phyloP scores from a whole-genome alignment of 2,329 filamentous ascomycete genomes.

The Botryosphaeria dothidea region DNA sequence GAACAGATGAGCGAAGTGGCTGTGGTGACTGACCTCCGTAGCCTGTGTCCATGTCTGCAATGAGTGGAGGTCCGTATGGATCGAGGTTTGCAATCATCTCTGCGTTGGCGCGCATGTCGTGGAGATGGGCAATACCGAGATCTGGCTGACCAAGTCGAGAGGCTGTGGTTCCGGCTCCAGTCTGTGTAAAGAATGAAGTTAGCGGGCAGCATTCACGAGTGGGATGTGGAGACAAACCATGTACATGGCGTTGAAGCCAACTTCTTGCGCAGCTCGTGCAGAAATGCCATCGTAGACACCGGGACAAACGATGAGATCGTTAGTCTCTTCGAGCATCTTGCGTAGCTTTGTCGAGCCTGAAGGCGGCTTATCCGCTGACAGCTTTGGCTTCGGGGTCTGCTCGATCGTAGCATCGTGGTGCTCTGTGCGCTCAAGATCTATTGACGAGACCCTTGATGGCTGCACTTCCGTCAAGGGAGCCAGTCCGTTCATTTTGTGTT shows the following conservation, averaged over 20 bases:
- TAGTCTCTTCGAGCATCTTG: constrained; percentile 32
- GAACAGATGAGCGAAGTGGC: constrained; percentile 54
- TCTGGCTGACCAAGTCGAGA: constrained; percentile 64
- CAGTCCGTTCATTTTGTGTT: not conserved
- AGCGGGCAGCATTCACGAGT: not conserved
- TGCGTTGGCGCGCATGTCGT: constrained; percentile 64
- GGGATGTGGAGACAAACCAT: constrained; percentile 55
- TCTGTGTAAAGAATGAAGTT: constrained; percentile 46
- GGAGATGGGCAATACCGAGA: constrained; percentile 61
- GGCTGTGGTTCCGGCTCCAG: constrained; percentile 63
- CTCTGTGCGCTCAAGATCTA: not conserved
- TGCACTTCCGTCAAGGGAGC: not conserved
- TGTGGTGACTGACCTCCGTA: constrained; percentile 39
- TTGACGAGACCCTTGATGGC: not conserved
- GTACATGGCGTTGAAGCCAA: constrained; percentile 65
- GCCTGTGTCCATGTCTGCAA: constrained; percentile 57
- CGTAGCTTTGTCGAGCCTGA: constrained; percentile 23
- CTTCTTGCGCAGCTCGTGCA: constrained; percentile 61
- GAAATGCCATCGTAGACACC: constrained; percentile 70
- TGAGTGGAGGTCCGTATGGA: constrained; percentile 55
- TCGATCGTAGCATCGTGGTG: not conserved
- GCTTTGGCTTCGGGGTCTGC: not conserved
- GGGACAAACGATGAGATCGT: constrained; percentile 55
- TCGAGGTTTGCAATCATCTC: constrained; percentile 64
- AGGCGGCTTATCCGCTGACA: not conserved